Percentiles rank a stretch among this genome's conserved stretches.
These are phyloP conservation scores for Paramarasmius palmivorus DNA, from an alignment of 1,284 basidiomycete genomes.

Conservation along the genomic window DNA sequence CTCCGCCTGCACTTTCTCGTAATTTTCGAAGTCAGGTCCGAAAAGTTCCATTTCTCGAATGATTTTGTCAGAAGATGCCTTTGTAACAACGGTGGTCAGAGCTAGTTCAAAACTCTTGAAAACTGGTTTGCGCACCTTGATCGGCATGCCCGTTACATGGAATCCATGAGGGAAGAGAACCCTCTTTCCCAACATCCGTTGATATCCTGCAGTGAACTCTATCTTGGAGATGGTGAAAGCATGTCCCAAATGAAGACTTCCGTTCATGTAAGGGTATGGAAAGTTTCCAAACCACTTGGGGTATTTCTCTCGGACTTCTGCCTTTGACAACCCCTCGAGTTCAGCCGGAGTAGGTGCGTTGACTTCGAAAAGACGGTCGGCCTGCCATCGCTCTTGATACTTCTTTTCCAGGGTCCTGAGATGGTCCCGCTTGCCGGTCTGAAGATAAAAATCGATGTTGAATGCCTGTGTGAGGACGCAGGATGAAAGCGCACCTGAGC, in stretches of 20 bases:
- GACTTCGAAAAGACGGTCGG: slow-evolving; percentile 78
- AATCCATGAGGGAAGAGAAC: slow-evolving; percentile 95
- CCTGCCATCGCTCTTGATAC: slow-evolving; percentile 82
- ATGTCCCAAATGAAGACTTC: slow-evolving; percentile 95
- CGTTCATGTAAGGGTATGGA: slow-evolving; percentile 99
- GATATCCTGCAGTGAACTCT: slow-evolving; percentile 95
- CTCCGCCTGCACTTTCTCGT: slow-evolving; percentile 44
- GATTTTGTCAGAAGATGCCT: slow-evolving; percentile 96
- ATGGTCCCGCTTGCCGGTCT: slow-evolving; percentile 94
- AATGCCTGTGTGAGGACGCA: neutral
- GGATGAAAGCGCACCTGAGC: slow-evolving; percentile 41
- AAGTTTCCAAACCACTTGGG: slow-evolving; percentile 98
- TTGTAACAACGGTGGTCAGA: neutral
- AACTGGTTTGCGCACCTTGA: slow-evolving; percentile 71
- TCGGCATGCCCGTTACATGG: slow-evolving; percentile 98
- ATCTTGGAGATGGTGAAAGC: slow-evolving; percentile 99
- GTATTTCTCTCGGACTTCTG: slow-evolving; percentile 69
- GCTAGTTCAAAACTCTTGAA: neutral
- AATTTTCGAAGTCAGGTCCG: slow-evolving; percentile 86
- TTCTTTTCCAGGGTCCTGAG: slow-evolving; percentile 81
- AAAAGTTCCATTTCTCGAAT: slow-evolving; percentile 97
- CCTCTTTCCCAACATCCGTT: slow-evolving; percentile 94
- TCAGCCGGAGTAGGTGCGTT: slow-evolving; percentile 76
- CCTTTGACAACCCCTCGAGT: slow-evolving; percentile 59
- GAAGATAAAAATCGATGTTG: slow-evolving; percentile 14